Conservation (phyloP, 108 stramenopile genomes). For the Nitzschia sp. region DNA sequence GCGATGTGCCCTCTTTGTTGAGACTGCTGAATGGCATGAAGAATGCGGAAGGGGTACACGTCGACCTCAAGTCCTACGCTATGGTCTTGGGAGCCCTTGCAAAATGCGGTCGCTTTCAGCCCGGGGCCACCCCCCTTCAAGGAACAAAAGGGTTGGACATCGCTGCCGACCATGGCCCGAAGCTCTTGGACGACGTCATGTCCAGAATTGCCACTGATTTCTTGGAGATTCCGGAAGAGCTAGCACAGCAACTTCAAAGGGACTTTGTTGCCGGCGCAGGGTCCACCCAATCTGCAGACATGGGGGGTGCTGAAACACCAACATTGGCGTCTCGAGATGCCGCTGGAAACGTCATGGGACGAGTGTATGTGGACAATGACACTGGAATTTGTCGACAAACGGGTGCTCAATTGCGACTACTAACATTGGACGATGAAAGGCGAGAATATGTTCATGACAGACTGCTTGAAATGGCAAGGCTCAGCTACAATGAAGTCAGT, state of each 20-base stretch:
- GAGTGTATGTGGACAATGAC: conserved; percentile 49
- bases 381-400: conserved; percentile 67
- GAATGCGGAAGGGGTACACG: conserved; percentile 39
- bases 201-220: conserved; percentile 68
- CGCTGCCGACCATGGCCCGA: conserved; percentile 46
- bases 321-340: background rate
- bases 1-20: conserved; percentile 53
- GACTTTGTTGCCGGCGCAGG: background rate
- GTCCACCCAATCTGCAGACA: background rate
- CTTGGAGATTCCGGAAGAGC: conserved; percentile 61
- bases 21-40: conserved; percentile 64
- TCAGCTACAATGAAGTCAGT: conserved; percentile 29
- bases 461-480: conserved; percentile 48
- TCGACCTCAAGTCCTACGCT: conserved; percentile 73
- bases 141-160: conserved; percentile 26
- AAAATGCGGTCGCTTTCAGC: conserved; percentile 58
- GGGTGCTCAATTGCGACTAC: conserved; percentile 63
- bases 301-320: conserved; percentile 24
- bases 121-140: conserved; percentile 45
- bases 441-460: conserved; percentile 59
- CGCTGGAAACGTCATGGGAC: conserved; percentile 17
- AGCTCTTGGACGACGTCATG: conserved; percentile 69
- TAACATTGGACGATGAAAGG: conserved; percentile 57
- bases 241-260: conserved; percentile 43
- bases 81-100: conserved; percentile 60